Conservation (phyloP, 148 eudicot species). For the Linanthus parryae region DNA sequence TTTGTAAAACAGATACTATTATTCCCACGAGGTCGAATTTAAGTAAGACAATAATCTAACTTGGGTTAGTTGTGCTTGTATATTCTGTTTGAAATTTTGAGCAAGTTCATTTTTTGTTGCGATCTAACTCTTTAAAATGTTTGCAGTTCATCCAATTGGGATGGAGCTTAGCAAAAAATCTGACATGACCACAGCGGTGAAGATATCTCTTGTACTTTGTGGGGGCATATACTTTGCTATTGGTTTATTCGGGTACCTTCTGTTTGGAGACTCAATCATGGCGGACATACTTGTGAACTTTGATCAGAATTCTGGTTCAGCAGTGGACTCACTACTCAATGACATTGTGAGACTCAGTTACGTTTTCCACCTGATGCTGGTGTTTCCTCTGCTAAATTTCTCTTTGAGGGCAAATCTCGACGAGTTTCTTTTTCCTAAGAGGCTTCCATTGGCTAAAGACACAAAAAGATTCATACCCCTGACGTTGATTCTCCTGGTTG, state of each 20-base stretch:
- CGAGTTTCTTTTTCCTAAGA: slow-evolving; percentile 62
- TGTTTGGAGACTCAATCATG: slow-evolving; percentile 83
- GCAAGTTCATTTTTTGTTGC: neutral
- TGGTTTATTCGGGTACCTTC: slow-evolving; percentile 81
- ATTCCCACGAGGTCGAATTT: too few relatives aligned
- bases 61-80: too few relatives aligned
- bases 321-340: slow-evolving; percentile 40
- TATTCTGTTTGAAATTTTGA: too few relatives aligned
- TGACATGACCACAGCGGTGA: slow-evolving; percentile 57
- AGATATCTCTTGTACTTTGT: slow-evolving; percentile 68
- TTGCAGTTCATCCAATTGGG: slow-evolving; percentile 83
- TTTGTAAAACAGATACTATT: too few relatives aligned
- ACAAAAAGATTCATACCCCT: slow-evolving; percentile 49
- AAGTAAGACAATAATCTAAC: too few relatives aligned
- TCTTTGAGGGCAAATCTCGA: slow-evolving; percentile 62
- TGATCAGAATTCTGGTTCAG: slow-evolving; percentile 50
- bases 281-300: slow-evolving; percentile 87
- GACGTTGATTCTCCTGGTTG: slow-evolving; percentile 31
- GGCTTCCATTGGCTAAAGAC: slow-evolving; percentile 39
- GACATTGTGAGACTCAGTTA: slow-evolving; percentile 76
- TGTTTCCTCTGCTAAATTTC: slow-evolving; percentile 80
- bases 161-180: slow-evolving; percentile 68
- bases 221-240: slow-evolving; percentile 62
- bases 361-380: slow-evolving; percentile 79
- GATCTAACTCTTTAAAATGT: too few relatives aligned